Evolutionary conservation across 1,284 basidiomycete species (phyloP), one percentile per base, ranked within the genome.

Genomic region (Mycosarcoma mackinlayi): DNA sequence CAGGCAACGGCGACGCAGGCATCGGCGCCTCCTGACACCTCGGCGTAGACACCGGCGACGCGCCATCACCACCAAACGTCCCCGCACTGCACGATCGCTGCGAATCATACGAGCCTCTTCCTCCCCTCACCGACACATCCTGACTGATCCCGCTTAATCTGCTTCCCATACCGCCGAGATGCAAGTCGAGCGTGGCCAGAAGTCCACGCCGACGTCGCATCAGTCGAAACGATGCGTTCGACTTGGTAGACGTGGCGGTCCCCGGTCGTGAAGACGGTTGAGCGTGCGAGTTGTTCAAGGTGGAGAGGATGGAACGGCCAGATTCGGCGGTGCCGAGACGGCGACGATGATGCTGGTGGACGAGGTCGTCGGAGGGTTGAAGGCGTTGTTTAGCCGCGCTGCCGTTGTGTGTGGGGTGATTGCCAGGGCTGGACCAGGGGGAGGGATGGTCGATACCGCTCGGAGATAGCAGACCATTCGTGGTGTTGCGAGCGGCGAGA

Each of bases 241-340:
- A 63, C 35, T 34, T 62, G 34, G 38, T 39, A 1, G 60, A 65
- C 0, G 50, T 39, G 5, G 8, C 50, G 16, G 55, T 65, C 3
- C 47, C 42, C 0, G 55, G 62, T 4, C 54, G 54, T 6, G 54
- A 49, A 9, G 23, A 13, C 21, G 39, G 31, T 28, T 37, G 50
- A 1, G 37, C 8, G 19, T 21, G 37, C 6, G 37, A 19, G 31
- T 8, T 28, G 21, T 27, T 31, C 10, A 33, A 4, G 3, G 50
- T 46, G 14, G 62, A 59, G 2, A 49, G 31, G 25, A 41, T 18
- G 0, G 49, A 52, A 5, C 49, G 54, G 3, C 18, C 14, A n/a
- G 60, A 63, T 8, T 63, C 60, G 14, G 60, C 53, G 7, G 60
- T 63, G n/a, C 28, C 39, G 4, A 57, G 53, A 10, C 54, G 54